Base-by-base conservation (phyloP, 225 moss, liverwort and hornwort species). In the Takakia lepidozioides region DNA sequence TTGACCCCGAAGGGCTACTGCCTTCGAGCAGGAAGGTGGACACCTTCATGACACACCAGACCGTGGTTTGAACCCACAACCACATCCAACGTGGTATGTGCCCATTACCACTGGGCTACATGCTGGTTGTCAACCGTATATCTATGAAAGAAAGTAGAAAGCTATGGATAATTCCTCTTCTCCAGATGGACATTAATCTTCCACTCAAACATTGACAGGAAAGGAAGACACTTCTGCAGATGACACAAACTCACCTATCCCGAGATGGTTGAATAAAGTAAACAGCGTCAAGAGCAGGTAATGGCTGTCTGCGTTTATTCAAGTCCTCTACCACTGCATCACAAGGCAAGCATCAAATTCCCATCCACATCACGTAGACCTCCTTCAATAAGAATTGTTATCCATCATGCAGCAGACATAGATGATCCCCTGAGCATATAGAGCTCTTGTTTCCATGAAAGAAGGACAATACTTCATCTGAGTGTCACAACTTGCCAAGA, bases 241-340 rank as follows among this genome's bases (percentile, higher is more conserved):
- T 20, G 9, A 28, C 19, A 15, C 17, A 37, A n/a, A 4, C 63
- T 40, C 19, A 91, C 98, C 87, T 98, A 46, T 86, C 80, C 61
- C 65, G 58, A 52, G 65, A 74, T 24, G 98, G 98, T 50, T 81
- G 80, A 19, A 98, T 70, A 29, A 87, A 98, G 66, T 85, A 98
- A 30, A 98, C 76, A 23, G 85, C 98, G 42, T 98, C 87, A 46
- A 88, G 78, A 40, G 83, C 76, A 44, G 91, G 87, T 48, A 98
- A 57, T 28, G 98, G 85, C 50, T 91, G 91, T 58, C 98, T 87
- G 34, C 78, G 65, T 49, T 91, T 81, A 21, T 70, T 83, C 39
- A 98, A 28, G 58, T 65, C 83, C 61, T 98, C 91, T 13, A 98
- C 76, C 73, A 98, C 98, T 98, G 76, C 69, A 80, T 15, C 18